These are phyloP conservation scores for Pholiota molesta DNA, from an alignment of 768 basidiomycete species.

Conservation along the genomic window DNA sequence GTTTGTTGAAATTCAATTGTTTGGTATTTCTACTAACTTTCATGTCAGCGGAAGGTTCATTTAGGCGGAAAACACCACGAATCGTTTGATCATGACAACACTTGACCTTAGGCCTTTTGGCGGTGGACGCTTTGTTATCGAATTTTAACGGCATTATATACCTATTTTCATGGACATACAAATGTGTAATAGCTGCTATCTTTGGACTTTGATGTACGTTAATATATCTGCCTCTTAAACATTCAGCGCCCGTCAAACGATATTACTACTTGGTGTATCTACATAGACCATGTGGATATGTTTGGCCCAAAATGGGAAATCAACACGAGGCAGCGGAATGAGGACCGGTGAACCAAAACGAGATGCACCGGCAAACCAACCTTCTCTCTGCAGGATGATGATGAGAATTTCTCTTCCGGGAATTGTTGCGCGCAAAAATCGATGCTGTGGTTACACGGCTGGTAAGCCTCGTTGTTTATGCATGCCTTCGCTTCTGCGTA, in stretches of 20 bases:
- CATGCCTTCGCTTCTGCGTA: conserved; percentile 25
- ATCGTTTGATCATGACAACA: conserved; percentile 5
- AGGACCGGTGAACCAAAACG: neutral
- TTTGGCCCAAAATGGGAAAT: conserved; percentile 4
- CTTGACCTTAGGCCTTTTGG: neutral
- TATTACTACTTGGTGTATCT: neutral
- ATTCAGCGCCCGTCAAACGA: neutral
- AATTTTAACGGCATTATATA: neutral
- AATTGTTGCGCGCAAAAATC: neutral
- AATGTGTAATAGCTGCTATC: conserved; percentile 5
- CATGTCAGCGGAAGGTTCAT: conserved; percentile 44
- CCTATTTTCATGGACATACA: conserved; percentile 11
- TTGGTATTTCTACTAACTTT: conserved; percentile 8
- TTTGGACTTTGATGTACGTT: conserved; percentile 17
- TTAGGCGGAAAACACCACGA: conserved; percentile 45
- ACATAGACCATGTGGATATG: neutral
- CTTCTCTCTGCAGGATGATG: conserved; percentile 7
- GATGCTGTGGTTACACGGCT: neutral
- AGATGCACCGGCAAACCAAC: neutral
- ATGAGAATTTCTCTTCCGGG: conserved; percentile 1
- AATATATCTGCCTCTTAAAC: neutral
- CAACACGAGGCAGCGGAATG: conserved; percentile 5
- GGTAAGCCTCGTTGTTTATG: conserved; percentile 36
- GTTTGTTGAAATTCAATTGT: neutral
- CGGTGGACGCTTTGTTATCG: neutral